Evolutionary conservation across 257 asterid species (phyloP), one percentile per base, ranked within the genome.

Genomic region (Penstemon eatonii): DNA sequence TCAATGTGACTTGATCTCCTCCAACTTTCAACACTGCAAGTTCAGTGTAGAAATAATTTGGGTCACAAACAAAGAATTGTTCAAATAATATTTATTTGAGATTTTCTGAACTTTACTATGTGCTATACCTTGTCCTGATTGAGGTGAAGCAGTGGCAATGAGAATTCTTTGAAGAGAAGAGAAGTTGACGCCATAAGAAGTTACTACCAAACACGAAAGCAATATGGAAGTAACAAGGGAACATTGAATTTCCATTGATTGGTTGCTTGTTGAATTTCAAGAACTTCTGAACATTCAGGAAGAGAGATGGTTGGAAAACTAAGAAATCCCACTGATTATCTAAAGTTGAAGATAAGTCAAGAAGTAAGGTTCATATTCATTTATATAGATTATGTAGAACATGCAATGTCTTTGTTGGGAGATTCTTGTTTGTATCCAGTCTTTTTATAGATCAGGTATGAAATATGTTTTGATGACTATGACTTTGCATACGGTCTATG

Each of bases 121-220:
- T 25, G 33, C 33, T 25, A 25, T 80, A 80, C 81, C 79, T 72
- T 75, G 76, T 63, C 78, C 71, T 8, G 37, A 44, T 42, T 25
- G 55, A 38, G 81, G 75, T 7, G 83, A 75, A 47, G 78, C 78
- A 0, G 73, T 61, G 65, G 78, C 83, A 5, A 66, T 3, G 37
- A 81, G 83, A 41, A 65, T 65, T 39, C 4, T 11, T 60, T 54
- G 65, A 4, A 81, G 75, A 18, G 79, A 40, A 41, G 83, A 61
- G 79, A 81, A 78, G 67, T 38, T 8, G 8, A 39, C 58, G 4
- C 57, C 83, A 7, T 50, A 38, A 45, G 73, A 79, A 71, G 80
- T 52, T 45, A 77, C 75, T 5, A 40, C 75, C 15, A 82, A 78
- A 15, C 79, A 73, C 4, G 77, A 74, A 25, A 82, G 44, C 69